Percentiles rank a stretch among this genome's conserved stretches.
Conservation (phyloP, 2,329 filamentous ascomycete species). For the Furcasterigmium furcatum region DNA sequence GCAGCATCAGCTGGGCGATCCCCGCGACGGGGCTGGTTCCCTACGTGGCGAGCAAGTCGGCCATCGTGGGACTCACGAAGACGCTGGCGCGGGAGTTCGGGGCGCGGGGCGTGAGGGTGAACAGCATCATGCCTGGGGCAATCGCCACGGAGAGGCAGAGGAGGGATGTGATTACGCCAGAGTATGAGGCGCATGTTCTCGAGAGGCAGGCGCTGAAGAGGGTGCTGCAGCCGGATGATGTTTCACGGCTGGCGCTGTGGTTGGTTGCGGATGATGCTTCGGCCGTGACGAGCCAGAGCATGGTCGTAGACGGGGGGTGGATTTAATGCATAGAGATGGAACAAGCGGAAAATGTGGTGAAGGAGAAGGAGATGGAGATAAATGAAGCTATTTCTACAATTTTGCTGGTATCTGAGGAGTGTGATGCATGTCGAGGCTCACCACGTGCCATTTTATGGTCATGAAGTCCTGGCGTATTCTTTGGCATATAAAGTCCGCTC, state of each 20-base stretch:
- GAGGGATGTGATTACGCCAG: constrained; percentile 37
- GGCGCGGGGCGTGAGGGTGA: constrained; percentile 32
- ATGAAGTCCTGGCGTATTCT: too few relatives aligned
- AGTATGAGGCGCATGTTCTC: constrained; percentile 11
- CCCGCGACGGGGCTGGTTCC: constrained; percentile 24
- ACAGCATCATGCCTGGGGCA: constrained; percentile 46
- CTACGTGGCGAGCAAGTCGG: constrained; percentile 34
- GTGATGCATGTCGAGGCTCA: too few relatives aligned
- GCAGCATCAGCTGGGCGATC: constrained; percentile 33
- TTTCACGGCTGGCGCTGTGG: not conserved
- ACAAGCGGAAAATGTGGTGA: too few relatives aligned
- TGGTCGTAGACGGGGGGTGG: not conserved
- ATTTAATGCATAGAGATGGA: not conserved
- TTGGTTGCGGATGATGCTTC: not conserved
- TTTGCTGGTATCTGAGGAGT: too few relatives aligned
- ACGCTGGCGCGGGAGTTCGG: constrained; percentile 34
- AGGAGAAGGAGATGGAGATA: too few relatives aligned
- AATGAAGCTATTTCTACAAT: too few relatives aligned
- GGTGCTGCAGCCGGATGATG: not conserved
- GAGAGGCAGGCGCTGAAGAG: not conserved
- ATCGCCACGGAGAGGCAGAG: constrained; percentile 43
- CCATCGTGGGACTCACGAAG: constrained; percentile 32
- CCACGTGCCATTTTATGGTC: too few relatives aligned
- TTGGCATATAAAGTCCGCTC: too few relatives aligned
- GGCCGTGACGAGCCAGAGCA: not conserved